A percentile compares a stretch with the other conserved stretches of the same genome.
Conservation (phyloP, 208 protist genomes). For the Leishmania guyanensis region DNA sequence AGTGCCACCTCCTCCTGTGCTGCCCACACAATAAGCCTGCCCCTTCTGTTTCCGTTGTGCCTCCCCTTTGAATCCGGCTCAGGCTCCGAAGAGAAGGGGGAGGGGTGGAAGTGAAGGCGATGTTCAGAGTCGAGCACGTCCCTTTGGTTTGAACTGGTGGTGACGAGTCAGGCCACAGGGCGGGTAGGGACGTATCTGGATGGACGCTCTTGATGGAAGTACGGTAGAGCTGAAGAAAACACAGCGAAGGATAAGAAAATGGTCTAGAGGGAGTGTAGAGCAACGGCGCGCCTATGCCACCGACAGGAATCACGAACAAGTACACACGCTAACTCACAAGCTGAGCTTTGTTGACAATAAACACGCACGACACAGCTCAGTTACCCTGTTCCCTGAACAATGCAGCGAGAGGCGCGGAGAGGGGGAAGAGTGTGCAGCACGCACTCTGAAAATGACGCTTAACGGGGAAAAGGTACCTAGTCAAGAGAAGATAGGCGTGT, state of each 20-base stretch:
- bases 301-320: conserved; percentile 11
- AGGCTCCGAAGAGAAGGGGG: not conserved
- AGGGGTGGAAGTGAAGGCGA: not conserved
- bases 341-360: not conserved
- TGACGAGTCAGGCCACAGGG: not conserved
- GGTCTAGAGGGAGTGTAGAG: not conserved
- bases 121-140: not conserved
- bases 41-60: not conserved
- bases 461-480: not conserved
- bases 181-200: not conserved
- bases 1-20: not conserved
- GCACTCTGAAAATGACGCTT: not conserved
- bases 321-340: not conserved
- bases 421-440: not conserved
- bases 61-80: not conserved
- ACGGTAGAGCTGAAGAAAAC: not conserved
- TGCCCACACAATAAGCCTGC: not conserved
- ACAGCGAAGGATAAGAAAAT: not conserved
- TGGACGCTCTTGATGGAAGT: not conserved
- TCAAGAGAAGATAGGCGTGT: not conserved
- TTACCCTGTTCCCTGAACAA: not conserved
- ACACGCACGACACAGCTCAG: not conserved
- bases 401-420: not conserved
- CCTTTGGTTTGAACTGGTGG: not conserved
- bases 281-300: not conserved